Evolutionary conservation across 371 early-diverging fungal species (phyloP), one percentile per base, ranked within the genome.

Genomic region (Nematocida homosporus): DNA sequence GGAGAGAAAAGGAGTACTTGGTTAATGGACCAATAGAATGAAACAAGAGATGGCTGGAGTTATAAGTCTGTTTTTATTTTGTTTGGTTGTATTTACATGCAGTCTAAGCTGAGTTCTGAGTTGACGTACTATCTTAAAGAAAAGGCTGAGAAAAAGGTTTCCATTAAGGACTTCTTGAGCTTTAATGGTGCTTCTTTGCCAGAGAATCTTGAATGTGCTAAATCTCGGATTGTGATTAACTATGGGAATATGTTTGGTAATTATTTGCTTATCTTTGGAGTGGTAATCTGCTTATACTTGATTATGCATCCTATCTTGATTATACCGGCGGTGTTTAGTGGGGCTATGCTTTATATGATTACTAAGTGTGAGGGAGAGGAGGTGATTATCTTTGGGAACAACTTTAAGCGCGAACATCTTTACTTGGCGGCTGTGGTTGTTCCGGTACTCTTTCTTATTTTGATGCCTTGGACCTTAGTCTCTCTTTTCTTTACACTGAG

Each of bases 161-260:
- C 63, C 1, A 29, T 72, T 2, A 61, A 59, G 37, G 75, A 72
- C 18, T 72, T 72, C 34, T 23, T 59, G 35, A 38, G 63, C 25
- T 2, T 18, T 10, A 44, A 35, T 16, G 0, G 3, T 2, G 38
- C 30, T 29, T 30, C 51, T 53, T n/a, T 72, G 10, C 75, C 75
- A 16, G 51, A 25, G 2, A 61, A 34, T 37, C 20, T 72, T 38
- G 75, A 72, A 37, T 48, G 30, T 4, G 51, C 18, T 3, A 72
- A 72, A 40, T 56, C 75, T 32, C 48, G 75, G 27, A 63, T 72
- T 13, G 30, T 72, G 1, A 51, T 72, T 6, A 72, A 72, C 38
- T 72, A 72, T 32, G 35, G 52, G 0, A 35, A n/a, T 5, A 72
- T 72, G 75, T 30, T 18, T 30, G 75, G 75, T 10, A 72, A 72